Base-by-base conservation (phyloP, 2,329 filamentous ascomycete genomes). In the Colletotrichum godetiae region DNA sequence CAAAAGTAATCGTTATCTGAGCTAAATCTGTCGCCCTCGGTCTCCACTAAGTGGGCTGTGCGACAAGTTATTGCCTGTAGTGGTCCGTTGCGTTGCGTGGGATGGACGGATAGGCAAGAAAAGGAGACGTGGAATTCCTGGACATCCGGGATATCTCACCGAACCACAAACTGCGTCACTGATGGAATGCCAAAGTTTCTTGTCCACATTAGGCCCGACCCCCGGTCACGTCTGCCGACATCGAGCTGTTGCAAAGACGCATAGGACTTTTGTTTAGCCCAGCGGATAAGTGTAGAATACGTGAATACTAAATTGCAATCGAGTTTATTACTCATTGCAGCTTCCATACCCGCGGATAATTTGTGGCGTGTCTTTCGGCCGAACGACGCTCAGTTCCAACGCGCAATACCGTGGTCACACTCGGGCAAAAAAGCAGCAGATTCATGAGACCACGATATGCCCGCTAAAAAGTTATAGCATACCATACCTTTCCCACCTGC, bases 11-110 rank as follows among this genome's bases (percentile, higher is more conserved):
- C 42, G 33, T 37, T 68, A 68, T 69, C 66, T 64, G 70, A 64
- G 70, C 70, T 63, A 64, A 60, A 64, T 72, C 15, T 46, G 66
- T 69, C 70, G 31, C 42, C 31, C 37, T 53, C 31, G 29, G 52
- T 72, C 66, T 27, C 70, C 70, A 72, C 70, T 59, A 24, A 53
- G 31, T 42, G 59, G 70, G 70, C 70, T 72, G 70, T 72, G 70
- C 66, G 66, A 69, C 53, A 15, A 59, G n/a, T 63, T 72, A 69
- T 72, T 64, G 66, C 63, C 24, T 55, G 31, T 35, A 55, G 53
- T 72, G 66, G 66, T 69, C 64, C 42, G 59, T 64, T 69, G 66
- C 70, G 70, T 72, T 69, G 66, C 57, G 57, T 62, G 57, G 65
- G 68, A 68, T 62, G 58, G 35, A 53, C 49, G 62, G 53, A 59